These are phyloP conservation scores for Coemansia javaensis DNA, from an alignment of 192 early-diverging fungal species.

Conservation along the genomic window DNA sequence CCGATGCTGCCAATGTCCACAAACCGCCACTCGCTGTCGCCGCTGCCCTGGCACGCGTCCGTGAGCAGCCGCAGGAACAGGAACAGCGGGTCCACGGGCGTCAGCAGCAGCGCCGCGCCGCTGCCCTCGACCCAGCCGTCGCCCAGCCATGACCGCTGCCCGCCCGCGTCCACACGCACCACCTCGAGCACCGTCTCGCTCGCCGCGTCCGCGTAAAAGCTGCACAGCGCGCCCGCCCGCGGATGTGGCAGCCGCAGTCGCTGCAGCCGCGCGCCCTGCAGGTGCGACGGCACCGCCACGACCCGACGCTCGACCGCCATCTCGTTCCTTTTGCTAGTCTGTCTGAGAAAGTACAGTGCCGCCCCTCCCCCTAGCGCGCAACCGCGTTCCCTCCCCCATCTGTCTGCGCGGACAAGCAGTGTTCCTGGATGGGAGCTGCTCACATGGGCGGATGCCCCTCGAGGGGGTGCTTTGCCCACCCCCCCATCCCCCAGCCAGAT, in stretches of 20 bases:
- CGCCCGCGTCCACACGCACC: slow-evolving; percentile 21
- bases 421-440: no score
- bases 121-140: slow-evolving; percentile 17
- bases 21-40: slow-evolving; percentile 26
- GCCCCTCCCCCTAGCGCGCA: no score
- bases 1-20: slow-evolving; percentile 28
- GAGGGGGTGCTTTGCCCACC: no score
- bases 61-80: slow-evolving; percentile 31
- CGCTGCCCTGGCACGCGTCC: slow-evolving; percentile 3
- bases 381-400: no score
- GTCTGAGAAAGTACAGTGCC: no score
- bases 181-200: slow-evolving; percentile 24
- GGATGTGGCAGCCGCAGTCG: slow-evolving; percentile 34
- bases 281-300: slow-evolving; percentile 16
- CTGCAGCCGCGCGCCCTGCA: slow-evolving; percentile 11
- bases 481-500: no score
- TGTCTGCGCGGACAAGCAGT: no score
- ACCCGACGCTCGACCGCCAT: slow-evolving; percentile 19
- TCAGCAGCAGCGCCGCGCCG: slow-evolving; percentile 22
- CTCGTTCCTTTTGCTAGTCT: no score
- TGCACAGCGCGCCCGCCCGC: slow-evolving; percentile 11
- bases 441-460: no score
- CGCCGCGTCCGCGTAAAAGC: slow-evolving; percentile 24
- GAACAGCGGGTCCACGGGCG: slow-evolving; percentile 33
- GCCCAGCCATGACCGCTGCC: slow-evolving; percentile 36